phyloP scores from a whole-genome alignment of 1,139 yeast species.

The Geotrichum citri-aurantii region DNA sequence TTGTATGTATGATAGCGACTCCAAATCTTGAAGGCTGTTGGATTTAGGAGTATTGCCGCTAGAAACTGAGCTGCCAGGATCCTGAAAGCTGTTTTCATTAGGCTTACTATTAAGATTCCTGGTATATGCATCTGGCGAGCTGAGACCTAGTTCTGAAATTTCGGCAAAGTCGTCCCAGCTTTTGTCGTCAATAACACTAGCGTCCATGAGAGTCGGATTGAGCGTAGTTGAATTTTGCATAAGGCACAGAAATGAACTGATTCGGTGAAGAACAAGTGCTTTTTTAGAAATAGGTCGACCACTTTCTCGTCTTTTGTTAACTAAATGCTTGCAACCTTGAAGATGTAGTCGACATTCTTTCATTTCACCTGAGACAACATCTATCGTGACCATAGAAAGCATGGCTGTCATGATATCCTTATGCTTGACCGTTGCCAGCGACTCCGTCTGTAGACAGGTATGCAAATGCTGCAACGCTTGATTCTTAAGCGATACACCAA shows the following conservation, averaged over 20 bases:
- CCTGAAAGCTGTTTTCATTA: background rate
- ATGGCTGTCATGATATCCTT: conserved; percentile 82
- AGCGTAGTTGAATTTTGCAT: conserved; percentile 53
- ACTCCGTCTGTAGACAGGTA: conserved; percentile 50
- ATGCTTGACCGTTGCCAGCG: conserved; percentile 42
- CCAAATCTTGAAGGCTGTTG: conserved; percentile 1
- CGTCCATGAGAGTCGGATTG: conserved; percentile 21
- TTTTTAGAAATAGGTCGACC: conserved; percentile 67
- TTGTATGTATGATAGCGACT: conserved; percentile 27
- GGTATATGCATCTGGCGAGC: conserved; percentile 16
- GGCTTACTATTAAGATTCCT: conserved; percentile 9
- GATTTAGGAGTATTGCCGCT: background rate
- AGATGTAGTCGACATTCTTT: conserved; percentile 74
- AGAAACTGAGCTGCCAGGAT: background rate
- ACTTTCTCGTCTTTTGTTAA: conserved; percentile 58
- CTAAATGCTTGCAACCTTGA: conserved; percentile 70
- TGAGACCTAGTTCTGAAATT: conserved; percentile 16
- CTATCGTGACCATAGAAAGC: conserved; percentile 81
- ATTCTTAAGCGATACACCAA: conserved; percentile 67
- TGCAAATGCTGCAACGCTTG: conserved; percentile 69
- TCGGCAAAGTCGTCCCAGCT: conserved; percentile 17
- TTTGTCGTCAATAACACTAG: conserved; percentile 15
- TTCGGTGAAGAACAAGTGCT: conserved; percentile 71
- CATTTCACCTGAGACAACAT: conserved; percentile 89
- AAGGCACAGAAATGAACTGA: conserved; percentile 67